Conservation (phyloP, 768 basidiomycete genomes). For the Psilocybe subaeruginosa region DNA sequence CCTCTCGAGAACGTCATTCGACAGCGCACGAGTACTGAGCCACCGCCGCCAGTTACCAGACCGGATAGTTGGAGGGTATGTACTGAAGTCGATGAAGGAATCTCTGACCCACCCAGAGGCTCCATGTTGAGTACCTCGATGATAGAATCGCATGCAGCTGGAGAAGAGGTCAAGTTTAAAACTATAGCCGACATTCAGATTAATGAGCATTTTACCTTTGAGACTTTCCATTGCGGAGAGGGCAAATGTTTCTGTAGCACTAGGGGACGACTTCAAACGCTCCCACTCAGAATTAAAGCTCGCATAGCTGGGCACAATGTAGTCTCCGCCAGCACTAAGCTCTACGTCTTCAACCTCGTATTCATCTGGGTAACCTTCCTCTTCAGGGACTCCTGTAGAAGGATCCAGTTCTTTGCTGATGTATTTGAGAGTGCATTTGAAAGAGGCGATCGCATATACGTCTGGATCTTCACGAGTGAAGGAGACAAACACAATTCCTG, state of each 20-base stretch:
- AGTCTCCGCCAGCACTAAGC: slow-evolving; percentile 89
- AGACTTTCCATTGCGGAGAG: slow-evolving; percentile 91
- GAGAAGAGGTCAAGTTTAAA: slow-evolving; percentile 19
- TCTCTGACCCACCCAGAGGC: slow-evolving; percentile 88
- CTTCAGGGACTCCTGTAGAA: slow-evolving; percentile 92
- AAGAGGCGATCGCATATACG: slow-evolving; percentile 80
- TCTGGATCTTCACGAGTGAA: slow-evolving; percentile 84
- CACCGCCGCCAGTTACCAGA: slow-evolving; percentile 87
- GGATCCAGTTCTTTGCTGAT: slow-evolving; percentile 98
- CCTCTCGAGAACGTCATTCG: slow-evolving; percentile 94
- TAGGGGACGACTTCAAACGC: slow-evolving; percentile 75
- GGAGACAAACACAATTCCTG: slow-evolving; percentile 90
- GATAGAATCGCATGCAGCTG: slow-evolving; percentile 96
- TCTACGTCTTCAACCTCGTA: slow-evolving; percentile 98
- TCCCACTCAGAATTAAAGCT: slow-evolving; percentile 97
- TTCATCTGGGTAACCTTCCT: slow-evolving; percentile 99
- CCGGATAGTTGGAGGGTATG: slow-evolving; percentile 96
- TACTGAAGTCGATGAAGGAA: slow-evolving; percentile 79
- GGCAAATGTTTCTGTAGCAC: slow-evolving; percentile 90
- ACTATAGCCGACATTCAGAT: slow-evolving; percentile 4
- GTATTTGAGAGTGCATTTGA: slow-evolving; percentile 92
- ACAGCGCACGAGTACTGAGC: slow-evolving; percentile 93
- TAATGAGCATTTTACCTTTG: slow-evolving; percentile 62
- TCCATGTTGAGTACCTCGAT: slow-evolving; percentile 98
- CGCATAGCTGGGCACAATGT: slow-evolving; percentile 92